phyloP scores from a whole-genome alignment of 164 flowering plant species.

The Chimonanthus praecox region DNA sequence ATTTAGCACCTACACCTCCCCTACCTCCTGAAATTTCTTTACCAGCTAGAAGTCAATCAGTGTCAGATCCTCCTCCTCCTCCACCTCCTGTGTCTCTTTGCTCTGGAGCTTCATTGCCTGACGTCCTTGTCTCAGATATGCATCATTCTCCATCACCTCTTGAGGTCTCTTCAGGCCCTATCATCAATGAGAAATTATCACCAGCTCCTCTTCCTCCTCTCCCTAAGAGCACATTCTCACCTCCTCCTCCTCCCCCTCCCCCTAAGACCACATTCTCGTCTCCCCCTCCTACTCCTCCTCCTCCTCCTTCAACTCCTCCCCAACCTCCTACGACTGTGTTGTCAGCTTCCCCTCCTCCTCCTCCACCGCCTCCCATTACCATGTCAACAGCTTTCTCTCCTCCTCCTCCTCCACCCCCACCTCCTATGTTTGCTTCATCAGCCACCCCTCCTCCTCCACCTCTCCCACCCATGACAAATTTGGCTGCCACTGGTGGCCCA shows the following conservation, averaged over 20 bases:
- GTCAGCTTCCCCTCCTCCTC: slow-evolving; percentile 15
- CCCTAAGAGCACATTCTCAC: slow-evolving; percentile 1
- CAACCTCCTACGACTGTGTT: slow-evolving; percentile 24
- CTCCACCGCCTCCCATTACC: slow-evolving; percentile 15
- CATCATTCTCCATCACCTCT: slow-evolving; percentile 12
- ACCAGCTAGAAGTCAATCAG: slow-evolving; percentile 1
- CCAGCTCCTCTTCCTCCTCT: slow-evolving; percentile 12
- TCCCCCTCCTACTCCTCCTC: background rate
- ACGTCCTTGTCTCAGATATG: background rate
- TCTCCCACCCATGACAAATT: slow-evolving; percentile 12
- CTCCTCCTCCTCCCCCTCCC: slow-evolving; percentile 11
- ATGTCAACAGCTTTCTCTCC: slow-evolving; percentile 22
- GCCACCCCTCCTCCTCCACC: slow-evolving; percentile 3
- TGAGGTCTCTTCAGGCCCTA: background rate
- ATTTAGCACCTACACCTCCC: slow-evolving; percentile 8
- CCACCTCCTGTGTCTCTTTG: slow-evolving; percentile 18
- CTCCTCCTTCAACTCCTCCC: slow-evolving; percentile 34
- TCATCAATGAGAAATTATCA: background rate
- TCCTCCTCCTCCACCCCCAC: slow-evolving; percentile 37
- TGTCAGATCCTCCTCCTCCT: slow-evolving; percentile 19
- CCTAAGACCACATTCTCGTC: slow-evolving; percentile 9
- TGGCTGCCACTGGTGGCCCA: slow-evolving; percentile 8
- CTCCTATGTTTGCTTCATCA: background rate
- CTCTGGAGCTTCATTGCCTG: background rate
- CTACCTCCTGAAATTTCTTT: slow-evolving; percentile 11